A percentile compares a stretch with the other conserved stretches of the same genome.
These are phyloP conservation scores for Pythium volutum DNA, from an alignment of 352 stramenopile species.

Conservation along the genomic window DNA sequence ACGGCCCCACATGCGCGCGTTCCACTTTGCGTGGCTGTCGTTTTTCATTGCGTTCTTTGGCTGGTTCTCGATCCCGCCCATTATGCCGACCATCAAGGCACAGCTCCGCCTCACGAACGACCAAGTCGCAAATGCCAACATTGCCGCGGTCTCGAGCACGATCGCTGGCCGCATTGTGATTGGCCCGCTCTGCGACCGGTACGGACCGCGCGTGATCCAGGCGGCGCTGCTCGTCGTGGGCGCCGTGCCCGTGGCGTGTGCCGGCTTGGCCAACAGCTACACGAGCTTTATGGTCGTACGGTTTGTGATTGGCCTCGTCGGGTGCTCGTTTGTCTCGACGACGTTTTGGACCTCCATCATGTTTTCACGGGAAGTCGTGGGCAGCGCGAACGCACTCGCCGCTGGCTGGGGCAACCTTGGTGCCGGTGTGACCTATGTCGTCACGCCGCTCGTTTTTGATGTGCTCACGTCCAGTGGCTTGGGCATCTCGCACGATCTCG, in stretches of 20 bases:
- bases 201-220: constrained; percentile 85
- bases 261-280: constrained; percentile 79
- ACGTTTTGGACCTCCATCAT: constrained; percentile 93
- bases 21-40: constrained; percentile 90
- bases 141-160: constrained; percentile 84
- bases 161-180: constrained; percentile 89
- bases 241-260: constrained; percentile 82
- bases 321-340: constrained; percentile 91
- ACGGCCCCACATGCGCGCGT: constrained; percentile 91
- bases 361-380: constrained; percentile 92
- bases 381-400: constrained; percentile 90
- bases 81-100: constrained; percentile 90
- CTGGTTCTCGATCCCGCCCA: constrained; percentile 93
- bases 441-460: constrained; percentile 88
- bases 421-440: constrained; percentile 82
- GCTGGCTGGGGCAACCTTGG: constrained; percentile 94
- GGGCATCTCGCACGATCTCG: constrained; percentile 58
- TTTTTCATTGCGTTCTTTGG: constrained; percentile 96
- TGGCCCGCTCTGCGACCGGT: constrained; percentile 91
- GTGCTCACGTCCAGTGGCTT: constrained; percentile 59
- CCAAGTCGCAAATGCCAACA: constrained; percentile 91
- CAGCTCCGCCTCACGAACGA: constrained; percentile 78
- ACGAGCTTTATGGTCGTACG: constrained; percentile 74
- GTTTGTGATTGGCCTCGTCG: constrained; percentile 95
- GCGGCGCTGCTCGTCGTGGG: constrained; percentile 68